Conservation (phyloP, 2,329 filamentous ascomycete species). For the Dactylellina sp. region DNA sequence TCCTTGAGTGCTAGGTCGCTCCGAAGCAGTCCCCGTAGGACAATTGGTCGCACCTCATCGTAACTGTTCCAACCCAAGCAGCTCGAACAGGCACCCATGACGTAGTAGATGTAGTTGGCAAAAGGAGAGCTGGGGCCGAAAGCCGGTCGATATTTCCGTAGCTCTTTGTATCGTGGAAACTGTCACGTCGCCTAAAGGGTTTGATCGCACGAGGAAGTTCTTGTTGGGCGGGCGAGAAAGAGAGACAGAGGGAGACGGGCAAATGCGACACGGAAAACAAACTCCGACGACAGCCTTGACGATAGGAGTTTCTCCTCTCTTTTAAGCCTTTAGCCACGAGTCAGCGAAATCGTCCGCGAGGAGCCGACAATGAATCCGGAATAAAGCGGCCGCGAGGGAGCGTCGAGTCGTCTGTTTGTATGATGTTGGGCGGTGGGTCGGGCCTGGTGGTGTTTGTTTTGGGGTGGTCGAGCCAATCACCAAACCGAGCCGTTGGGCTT, state of each 20-base stretch:
- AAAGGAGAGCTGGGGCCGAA: slow-evolving; percentile 10
- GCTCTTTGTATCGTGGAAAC: slow-evolving; percentile 35
- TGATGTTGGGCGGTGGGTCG: slow-evolving; percentile 15
- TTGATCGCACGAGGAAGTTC: slow-evolving; percentile 7
- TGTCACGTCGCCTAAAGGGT: slow-evolving; percentile 28
- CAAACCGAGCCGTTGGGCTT: slow-evolving; percentile 19
- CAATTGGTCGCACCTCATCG: slow-evolving; percentile 51
- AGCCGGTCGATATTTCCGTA: slow-evolving; percentile 13
- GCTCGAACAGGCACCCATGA: slow-evolving; percentile 61
- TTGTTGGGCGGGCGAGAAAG: slow-evolving; percentile 10
- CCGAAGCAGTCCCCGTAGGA: slow-evolving; percentile 11
- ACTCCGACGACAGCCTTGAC: not conserved
- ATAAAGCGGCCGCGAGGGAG: slow-evolving; percentile 34
- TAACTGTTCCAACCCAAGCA: slow-evolving; percentile 54
- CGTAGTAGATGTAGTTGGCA: slow-evolving; percentile 28
- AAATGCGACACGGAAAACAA: slow-evolving; percentile 14
- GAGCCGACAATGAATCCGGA: slow-evolving; percentile 37
- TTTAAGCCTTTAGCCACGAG: slow-evolving; percentile 12
- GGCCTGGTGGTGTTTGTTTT: slow-evolving; percentile 42
- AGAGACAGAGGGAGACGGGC: not conserved
- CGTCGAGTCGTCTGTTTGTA: slow-evolving; percentile 23
- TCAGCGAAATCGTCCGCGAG: slow-evolving; percentile 21
- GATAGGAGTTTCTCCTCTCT: slow-evolving; percentile 13
- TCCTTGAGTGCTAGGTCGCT: slow-evolving; percentile 3
- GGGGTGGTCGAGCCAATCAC: slow-evolving; percentile 13